These are phyloP conservation scores for Pestalotiopsis sp. DNA, from an alignment of 2,329 filamentous ascomycete species.

Conservation along the genomic window DNA sequence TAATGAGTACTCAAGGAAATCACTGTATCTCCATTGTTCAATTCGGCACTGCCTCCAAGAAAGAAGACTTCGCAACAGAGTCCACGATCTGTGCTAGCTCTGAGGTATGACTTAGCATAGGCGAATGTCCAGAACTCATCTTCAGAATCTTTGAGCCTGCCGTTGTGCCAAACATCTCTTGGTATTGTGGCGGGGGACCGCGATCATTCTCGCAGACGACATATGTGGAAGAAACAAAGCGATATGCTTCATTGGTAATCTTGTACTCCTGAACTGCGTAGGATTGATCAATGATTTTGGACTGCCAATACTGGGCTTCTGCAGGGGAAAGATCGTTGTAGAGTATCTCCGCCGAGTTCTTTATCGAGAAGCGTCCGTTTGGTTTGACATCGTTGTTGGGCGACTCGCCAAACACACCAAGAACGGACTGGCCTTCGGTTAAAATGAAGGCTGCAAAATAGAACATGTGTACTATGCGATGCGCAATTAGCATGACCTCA, in stretches of 20 bases:
- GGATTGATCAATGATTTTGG: conserved; percentile 15
- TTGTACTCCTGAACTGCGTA: background rate
- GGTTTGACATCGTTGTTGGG: conserved; percentile 11
- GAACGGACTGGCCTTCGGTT: conserved; percentile 20
- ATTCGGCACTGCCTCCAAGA: too few relatives aligned
- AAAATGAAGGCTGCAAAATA: conserved; percentile 25
- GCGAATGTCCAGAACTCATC: conserved; percentile 1
- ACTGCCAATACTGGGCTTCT: conserved; percentile 20
- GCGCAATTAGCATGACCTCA: too few relatives aligned
- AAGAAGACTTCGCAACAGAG: background rate
- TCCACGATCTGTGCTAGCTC: background rate
- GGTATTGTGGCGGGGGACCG: background rate
- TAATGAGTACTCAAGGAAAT: too few relatives aligned
- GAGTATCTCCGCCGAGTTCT: conserved; percentile 13
- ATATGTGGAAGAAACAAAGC: conserved; percentile 1
- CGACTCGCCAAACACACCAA: conserved; percentile 12
- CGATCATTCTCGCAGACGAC: conserved; percentile 5
- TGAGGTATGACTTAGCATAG: background rate
- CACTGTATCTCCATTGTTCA: too few relatives aligned
- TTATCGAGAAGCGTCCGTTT: conserved; percentile 20
- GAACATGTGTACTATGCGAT: conserved; percentile 19
- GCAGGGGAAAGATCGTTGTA: conserved; percentile 23
- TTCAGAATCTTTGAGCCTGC: background rate
- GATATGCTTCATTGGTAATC: background rate
- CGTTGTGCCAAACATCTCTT: background rate